Conservation (phyloP, 2,329 filamentous ascomycete genomes). For the Neocatenulostroma microsporum region DNA sequence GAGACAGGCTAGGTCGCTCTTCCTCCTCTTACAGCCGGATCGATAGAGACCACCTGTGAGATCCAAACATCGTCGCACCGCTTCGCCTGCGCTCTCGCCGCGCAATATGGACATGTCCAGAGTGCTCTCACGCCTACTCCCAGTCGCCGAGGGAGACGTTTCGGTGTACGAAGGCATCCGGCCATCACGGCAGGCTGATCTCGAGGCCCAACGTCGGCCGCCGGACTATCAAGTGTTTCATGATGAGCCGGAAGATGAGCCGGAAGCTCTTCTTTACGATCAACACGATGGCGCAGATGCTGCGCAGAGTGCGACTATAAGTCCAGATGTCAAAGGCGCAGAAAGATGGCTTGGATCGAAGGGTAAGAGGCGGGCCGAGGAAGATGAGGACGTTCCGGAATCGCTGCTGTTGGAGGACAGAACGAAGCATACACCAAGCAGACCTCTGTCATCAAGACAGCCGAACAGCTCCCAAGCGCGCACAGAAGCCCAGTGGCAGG, state of each 20-base stretch:
- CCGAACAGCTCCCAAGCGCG: slow-evolving; percentile 11
- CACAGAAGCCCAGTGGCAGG: slow-evolving; percentile 44
- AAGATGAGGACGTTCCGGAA: slow-evolving; percentile 56
- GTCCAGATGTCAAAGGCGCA: slow-evolving; percentile 7
- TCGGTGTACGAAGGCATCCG: slow-evolving; percentile 37
- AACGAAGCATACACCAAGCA: slow-evolving; percentile 20
- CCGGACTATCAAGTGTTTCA: slow-evolving; percentile 43
- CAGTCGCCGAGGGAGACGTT: slow-evolving; percentile 31
- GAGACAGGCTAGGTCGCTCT: too few species aligned
- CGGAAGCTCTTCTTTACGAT: slow-evolving; percentile 50
- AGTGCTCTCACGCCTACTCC: slow-evolving; percentile 44
- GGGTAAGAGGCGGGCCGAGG: slow-evolving; percentile 32
- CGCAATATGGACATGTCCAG: slow-evolving; percentile 51
- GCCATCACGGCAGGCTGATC: slow-evolving; percentile 27
- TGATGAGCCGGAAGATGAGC: slow-evolving; percentile 50
- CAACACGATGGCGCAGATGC: slow-evolving; percentile 35
- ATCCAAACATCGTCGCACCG: too few species aligned
- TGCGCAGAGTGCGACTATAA: slow-evolving; percentile 37
- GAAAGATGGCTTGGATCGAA: slow-evolving; percentile 31
- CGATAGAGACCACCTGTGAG: too few species aligned
- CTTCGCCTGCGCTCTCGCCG: too few species aligned
- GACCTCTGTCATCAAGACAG: slow-evolving; percentile 7
- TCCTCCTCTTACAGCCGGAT: too few species aligned
- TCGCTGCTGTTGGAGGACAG: slow-evolving; percentile 54
- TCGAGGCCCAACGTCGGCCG: slow-evolving; percentile 40